Evolutionary conservation across 768 basidiomycete genomes (phyloP).

Genomic region (Austroboletus eburneus): DNA sequence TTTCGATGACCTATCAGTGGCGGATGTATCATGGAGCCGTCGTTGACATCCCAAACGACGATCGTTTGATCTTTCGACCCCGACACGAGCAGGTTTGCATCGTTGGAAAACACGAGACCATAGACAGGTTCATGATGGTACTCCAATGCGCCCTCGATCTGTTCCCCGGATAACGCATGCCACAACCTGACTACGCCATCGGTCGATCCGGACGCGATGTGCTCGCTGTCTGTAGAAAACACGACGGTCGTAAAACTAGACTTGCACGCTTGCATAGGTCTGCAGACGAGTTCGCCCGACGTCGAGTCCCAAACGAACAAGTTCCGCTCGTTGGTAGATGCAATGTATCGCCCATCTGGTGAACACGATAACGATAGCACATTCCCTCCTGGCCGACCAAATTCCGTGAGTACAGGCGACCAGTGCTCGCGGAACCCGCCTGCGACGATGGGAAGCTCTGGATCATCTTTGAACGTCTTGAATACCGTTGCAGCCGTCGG

Average conservation of each 20-base stretch:
- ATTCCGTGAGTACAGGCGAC: constrained; percentile 31
- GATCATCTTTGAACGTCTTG: constrained; percentile 25
- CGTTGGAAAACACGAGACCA: constrained; percentile 28
- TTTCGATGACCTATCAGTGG: constrained; percentile 25
- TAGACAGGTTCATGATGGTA: constrained; percentile 21
- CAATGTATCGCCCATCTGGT: constrained; percentile 26
- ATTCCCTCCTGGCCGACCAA: constrained; percentile 12
- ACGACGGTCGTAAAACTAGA: constrained; percentile 14
- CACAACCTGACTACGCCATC: constrained; percentile 24
- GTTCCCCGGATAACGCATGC: constrained; percentile 24
- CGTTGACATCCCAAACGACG: constrained; percentile 22
- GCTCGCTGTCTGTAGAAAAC: constrained; percentile 28
- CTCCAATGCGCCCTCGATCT: constrained; percentile 10
- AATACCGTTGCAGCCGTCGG: constrained; percentile 25
- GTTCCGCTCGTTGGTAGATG: constrained; percentile 19
- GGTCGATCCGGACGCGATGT: constrained; percentile 23
- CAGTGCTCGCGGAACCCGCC: constrained; percentile 30
- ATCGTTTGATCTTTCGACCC: constrained; percentile 25
- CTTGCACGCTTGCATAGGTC: constrained; percentile 11
- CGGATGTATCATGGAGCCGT: constrained; percentile 10
- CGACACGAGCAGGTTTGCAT: constrained; percentile 23
- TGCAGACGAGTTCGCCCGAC: constrained; percentile 24
- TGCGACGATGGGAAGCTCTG: constrained; percentile 17
- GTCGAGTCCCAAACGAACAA: constrained; percentile 26
- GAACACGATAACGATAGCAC: constrained; percentile 24